phyloP scores from a whole-genome alignment of 768 basidiomycete genomes.

The Serendipita vermifera region DNA sequence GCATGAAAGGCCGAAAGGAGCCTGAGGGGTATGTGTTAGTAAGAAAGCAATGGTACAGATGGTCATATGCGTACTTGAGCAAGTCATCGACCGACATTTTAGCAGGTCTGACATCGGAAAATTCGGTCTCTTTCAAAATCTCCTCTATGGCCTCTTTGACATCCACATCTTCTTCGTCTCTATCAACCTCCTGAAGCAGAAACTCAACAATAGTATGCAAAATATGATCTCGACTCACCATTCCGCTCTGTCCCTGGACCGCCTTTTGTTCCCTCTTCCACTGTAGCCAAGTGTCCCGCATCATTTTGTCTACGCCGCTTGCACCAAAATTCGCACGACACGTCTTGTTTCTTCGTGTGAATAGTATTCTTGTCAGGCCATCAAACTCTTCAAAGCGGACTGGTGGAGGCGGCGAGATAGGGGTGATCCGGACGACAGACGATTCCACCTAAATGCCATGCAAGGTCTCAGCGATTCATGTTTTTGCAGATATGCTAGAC shows the following conservation, averaged over 20 bases:
- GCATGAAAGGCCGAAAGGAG: constrained; percentile 46
- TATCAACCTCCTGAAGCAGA: constrained; percentile 40
- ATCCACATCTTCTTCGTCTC: constrained; percentile 43
- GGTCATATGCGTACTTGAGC: no score
- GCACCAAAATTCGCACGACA: constrained; percentile 76
- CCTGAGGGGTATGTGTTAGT: constrained; percentile 26
- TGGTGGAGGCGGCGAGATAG: constrained; percentile 89
- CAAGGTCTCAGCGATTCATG: no score
- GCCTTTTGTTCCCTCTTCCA: constrained; percentile 66
- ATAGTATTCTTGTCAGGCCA: constrained; percentile 82
- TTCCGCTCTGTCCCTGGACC: constrained; percentile 27
- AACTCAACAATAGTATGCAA: neutral
- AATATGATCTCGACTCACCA: constrained; percentile 27
- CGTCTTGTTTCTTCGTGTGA: constrained; percentile 81
- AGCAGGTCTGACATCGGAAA: constrained; percentile 65
- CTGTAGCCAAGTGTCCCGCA: constrained; percentile 86
- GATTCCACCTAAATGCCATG: constrained; percentile 60
- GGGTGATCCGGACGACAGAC: constrained; percentile 80
- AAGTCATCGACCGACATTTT: constrained; percentile 93
- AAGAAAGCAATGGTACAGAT: constrained; percentile 20
- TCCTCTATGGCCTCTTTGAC: constrained; percentile 62
- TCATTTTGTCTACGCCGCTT: constrained; percentile 87
- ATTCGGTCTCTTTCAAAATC: constrained; percentile 57
- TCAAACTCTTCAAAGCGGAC: constrained; percentile 97
- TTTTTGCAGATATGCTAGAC: no score